These are phyloP conservation scores for Otatea glauca DNA, from an alignment of 176 grass and related monocot genomes.

Conservation along the genomic window DNA sequence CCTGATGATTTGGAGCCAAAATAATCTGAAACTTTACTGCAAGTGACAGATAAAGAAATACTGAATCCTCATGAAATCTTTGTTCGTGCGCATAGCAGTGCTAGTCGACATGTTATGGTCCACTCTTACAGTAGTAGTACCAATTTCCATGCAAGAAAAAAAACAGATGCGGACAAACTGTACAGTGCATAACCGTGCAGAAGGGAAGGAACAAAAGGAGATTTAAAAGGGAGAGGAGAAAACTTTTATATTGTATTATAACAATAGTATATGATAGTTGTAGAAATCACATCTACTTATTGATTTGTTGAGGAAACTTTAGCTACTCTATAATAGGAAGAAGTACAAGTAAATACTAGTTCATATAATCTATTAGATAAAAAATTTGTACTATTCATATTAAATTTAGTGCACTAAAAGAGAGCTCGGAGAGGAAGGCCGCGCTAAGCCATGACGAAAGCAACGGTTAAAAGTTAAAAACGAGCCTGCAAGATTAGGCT, in stretches of 20 bases:
- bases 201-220: constrained; percentile 11
- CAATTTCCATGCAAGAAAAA: neutral
- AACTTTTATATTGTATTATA: too few species aligned
- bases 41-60: neutral
- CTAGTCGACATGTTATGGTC: neutral
- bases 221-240: neutral
- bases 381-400: too few species aligned
- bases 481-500: neutral
- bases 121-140: too few species aligned
- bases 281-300: too few species aligned
- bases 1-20: neutral
- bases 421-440: too few species aligned
- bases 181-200: neutral
- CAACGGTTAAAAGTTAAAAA: neutral
- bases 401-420: too few species aligned
- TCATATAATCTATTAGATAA: too few species aligned
- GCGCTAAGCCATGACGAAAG: neutral
- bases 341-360: too few species aligned
- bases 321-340: too few species aligned
- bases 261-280: too few species aligned
- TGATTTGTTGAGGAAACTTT: too few species aligned
- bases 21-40: neutral
- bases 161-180: neutral
- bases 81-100: neutral
- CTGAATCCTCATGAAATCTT: neutral